These are phyloP conservation scores for Penicillium verrucosum DNA, from an alignment of 2,329 filamentous ascomycete species.

Conservation along the genomic window DNA sequence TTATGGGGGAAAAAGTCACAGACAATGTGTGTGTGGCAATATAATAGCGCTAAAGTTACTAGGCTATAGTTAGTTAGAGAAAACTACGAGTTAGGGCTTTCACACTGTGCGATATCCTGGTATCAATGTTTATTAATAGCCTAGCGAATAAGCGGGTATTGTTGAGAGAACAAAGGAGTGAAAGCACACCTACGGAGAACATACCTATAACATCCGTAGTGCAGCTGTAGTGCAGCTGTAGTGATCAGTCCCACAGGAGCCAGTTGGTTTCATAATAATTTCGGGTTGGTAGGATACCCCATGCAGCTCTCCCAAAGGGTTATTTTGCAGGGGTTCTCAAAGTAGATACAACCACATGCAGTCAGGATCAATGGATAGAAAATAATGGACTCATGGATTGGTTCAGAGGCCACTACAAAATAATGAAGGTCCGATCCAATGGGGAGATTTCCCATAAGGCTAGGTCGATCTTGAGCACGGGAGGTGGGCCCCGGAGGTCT, in stretches of 20 bases:
- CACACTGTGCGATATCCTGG: background rate
- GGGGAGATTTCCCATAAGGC: background rate
- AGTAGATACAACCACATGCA: background rate
- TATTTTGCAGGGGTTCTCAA: background rate
- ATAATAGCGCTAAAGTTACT: background rate
- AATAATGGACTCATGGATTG: background rate
- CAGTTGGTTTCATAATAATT: background rate
- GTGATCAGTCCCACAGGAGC: background rate
- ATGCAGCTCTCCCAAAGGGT: background rate
- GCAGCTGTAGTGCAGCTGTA: background rate
- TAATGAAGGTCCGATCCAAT: background rate
- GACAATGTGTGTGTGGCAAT: no score
- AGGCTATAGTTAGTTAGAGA: no score
- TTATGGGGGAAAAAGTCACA: background rate
- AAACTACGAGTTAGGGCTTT: background rate
- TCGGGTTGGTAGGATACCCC: background rate
- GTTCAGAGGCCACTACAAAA: background rate
- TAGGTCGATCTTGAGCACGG: background rate
- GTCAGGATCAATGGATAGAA: background rate
- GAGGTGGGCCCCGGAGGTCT: background rate
- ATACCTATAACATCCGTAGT: background rate
- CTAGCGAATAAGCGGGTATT: background rate
- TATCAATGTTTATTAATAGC: background rate
- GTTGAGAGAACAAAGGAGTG: background rate
- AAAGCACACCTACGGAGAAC: background rate